Evolutionary conservation across 495 filamentous ascomycete genomes (phyloP), one percentile per base, ranked within the genome.

Genomic region (Ramalina peruviana): DNA sequence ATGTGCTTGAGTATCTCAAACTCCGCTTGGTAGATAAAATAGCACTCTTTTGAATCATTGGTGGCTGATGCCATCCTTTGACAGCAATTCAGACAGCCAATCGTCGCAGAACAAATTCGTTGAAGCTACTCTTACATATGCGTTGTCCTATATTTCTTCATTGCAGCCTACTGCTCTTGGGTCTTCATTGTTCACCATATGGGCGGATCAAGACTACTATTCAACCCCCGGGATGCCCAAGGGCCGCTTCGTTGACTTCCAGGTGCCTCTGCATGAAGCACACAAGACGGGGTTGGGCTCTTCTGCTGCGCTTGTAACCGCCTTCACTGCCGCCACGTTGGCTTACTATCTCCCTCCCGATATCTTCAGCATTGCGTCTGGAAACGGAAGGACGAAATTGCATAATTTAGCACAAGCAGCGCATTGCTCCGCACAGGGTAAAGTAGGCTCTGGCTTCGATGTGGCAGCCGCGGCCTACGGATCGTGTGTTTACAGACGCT

Each of bases 201-300:
- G 96, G 19, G 92, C 93, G 25, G 88, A 95, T 67, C 86, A 84
- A 58, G 86, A 94, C 70, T 98, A 98, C 73, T 97, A 98, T 69
- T 96, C 92, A 3, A 82, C 86, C 37, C 70, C 80, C 23, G 58
- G 68, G 36, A 40, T 56, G 7, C 57, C 65, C 6, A 49, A 61
- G 15, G 56, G 59, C 21, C 79, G 75, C 49, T 98, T 98, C 69
- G 73, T 76, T 46, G 72, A 82, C 55, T 95, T 94, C 68, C 72
- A 75, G 37, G 82, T 87, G 30, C 78, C 82, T 17, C 75, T 98
- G 10, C 61, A 68, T 39, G 72, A 78, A 57, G 89, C 93, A 13
- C 85, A 96, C 72, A 98, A 98, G 70, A 97, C 93, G 2, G 92
- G 92, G 7, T 79, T 98, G 36, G 92, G 92, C 46, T 97, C 92